Base-by-base conservation (phyloP, 495 filamentous ascomycete genomes). In the Xylaria telfairii region DNA sequence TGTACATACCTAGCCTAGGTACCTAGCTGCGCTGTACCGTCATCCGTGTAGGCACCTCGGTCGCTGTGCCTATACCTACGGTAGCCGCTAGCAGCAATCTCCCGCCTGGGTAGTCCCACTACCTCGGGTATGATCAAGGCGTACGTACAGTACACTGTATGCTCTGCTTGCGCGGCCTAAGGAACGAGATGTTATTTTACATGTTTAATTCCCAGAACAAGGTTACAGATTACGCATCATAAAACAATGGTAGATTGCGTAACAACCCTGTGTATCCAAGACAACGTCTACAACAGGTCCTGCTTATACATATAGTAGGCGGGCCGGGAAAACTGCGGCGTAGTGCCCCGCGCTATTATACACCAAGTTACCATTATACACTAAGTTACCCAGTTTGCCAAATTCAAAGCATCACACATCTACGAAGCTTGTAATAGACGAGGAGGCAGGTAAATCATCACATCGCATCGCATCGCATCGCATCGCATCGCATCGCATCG, bases 281-380 rank as follows among this genome's bases (percentile, higher is more conserved):
- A n/a, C n/a, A n/a, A n/a, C n/a, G n/a, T n/a, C n/a, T n/a, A n/a
- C n/a, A n/a, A n/a, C n/a, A n/a, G n/a, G n/a, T n/a, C n/a, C n/a
- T n/a, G 10, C 32, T 46, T 4, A 37, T 37, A 8, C 8, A 34
- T 3, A 6, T n/a, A 17, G 12, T 8, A 37, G 4, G 15, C 17
- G 17, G 24, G 6, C 19, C 67, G 67, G 59, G 57, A 54, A 69
- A 69, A 69, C 44, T 54, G 15, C 67, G 67, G 67, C 44, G 44
- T 17, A 41, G 42, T 62, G 39, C 56, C 42, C 67, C 56, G 42
- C 53, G 17, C 28, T 12, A 15, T 21, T 10, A 8, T 69, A 4
- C 56, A 67, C 51, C 21, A 26, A 13, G 62, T 62, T 26, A 24
- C 13, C 6, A 32, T 26, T 24, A n/a, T 7, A 9, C 13, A n/a